Evolutionary conservation across 2,329 filamentous ascomycete genomes (phyloP), one percentile per base, ranked within the genome.

Genomic region (Diaporthe caulivora): DNA sequence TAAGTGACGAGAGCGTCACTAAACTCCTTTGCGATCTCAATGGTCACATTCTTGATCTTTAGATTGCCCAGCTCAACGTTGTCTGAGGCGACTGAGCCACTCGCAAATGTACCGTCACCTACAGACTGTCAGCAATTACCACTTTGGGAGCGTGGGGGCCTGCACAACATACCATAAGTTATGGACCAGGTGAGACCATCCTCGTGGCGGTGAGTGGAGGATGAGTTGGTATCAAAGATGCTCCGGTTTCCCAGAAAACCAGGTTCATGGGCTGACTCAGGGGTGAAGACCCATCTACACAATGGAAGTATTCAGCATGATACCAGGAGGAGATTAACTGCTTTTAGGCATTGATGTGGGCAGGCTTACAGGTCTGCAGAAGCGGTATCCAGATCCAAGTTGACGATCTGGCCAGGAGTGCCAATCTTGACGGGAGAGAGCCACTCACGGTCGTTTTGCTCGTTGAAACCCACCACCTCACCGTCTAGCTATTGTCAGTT

Each of bases 381-480:
- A 15, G 88, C 88, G 18, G 93, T 95, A 77, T 95, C 93, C 74
- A 95, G 88, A 79, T 94, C 92, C 74, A 95, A 80, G 74, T 90
- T 87, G 75, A 94, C 80, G 3, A 84, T 88, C 77, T 92, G 90
- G 8, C 80, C 76, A 8, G 86, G 86, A 1, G 79, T 87, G 57
- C 93, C 93, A 75, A 95, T 84, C 2, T 84, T 86, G 60, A 95
- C 89, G 0, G 91, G 89, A 72, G 88, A 87, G 40, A 92, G 82
- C 72, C 91, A 92, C 79, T 91, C 87, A 4, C 83, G 82, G 76
- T 92, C 91, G 62, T 85, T 78, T 15, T 64, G 57, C 44, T 75
- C 73, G 13, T 37, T 68, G 31, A 75, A 75, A 10, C 80, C 83
- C 24, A 73, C 79, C 60, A 75, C 15, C 78, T 78, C 26, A 81